Conservation (phyloP, 1,284 basidiomycete species). For the Ustilago cynodontis region DNA sequence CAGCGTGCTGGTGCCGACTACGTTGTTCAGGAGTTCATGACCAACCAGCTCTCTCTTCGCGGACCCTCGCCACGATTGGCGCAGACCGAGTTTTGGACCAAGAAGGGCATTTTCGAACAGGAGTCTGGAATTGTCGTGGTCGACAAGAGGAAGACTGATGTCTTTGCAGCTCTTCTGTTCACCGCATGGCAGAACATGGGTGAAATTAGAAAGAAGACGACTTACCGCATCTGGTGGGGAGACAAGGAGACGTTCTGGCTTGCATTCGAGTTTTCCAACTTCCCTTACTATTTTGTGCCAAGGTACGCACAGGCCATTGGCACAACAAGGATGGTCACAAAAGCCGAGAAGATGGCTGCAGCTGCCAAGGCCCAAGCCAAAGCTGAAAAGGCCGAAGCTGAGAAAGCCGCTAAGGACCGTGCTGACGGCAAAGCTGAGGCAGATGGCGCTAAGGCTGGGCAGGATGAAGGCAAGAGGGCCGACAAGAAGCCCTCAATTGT, state of each 20-base stretch:
- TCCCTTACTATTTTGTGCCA: conserved; percentile 54
- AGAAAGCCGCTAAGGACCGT: background rate
- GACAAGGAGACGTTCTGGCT: conserved; percentile 57
- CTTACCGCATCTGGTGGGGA: conserved; percentile 50
- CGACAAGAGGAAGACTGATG: conserved; percentile 48
- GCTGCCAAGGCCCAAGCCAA: conserved; percentile 26
- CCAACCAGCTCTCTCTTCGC: conserved; percentile 40
- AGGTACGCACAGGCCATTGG: conserved; percentile 50
- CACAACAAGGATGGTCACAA: conserved; percentile 13
- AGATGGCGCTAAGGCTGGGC: background rate
- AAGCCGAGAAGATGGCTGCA: conserved; percentile 11
- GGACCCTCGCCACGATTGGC: conserved; percentile 42
- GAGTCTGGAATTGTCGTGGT: conserved; percentile 54
- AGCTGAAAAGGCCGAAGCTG: conserved; percentile 8
- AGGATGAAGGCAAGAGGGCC: background rate
- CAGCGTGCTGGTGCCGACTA: conserved; percentile 36
- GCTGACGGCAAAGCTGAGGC: background rate
- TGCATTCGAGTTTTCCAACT: conserved; percentile 46
- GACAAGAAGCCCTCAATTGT: conserved; percentile 12
- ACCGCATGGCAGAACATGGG: conserved; percentile 57
- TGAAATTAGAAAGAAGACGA: conserved; percentile 50
- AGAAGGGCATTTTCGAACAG: conserved; percentile 54
- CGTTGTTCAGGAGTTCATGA: conserved; percentile 51
- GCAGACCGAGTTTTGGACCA: conserved; percentile 47
- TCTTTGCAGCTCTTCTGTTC: conserved; percentile 51